Evolutionary conservation across 1,139 yeast species (phyloP).

Genomic region (Candida mesenterica): DNA sequence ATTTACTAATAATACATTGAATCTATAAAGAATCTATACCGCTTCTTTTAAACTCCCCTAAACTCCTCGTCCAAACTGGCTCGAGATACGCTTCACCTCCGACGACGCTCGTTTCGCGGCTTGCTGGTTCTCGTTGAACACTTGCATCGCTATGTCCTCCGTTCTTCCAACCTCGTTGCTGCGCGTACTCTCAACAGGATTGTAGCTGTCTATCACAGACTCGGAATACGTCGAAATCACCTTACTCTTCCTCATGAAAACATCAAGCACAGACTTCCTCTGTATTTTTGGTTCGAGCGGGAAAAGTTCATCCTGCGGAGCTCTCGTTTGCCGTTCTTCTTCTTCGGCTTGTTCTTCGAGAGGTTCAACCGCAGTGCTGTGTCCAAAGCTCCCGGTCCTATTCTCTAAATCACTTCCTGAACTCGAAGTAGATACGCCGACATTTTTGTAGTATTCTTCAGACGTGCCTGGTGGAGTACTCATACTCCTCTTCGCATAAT

Average conservation of each 20-base stretch:
- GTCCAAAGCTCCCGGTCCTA: constrained; percentile 9
- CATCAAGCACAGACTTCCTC: constrained; percentile 26
- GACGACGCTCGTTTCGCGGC: constrained; percentile 25
- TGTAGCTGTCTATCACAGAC: constrained; percentile 30
- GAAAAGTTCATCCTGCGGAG: too few relatives aligned
- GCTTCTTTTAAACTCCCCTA: too few relatives aligned
- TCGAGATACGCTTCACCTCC: constrained; percentile 20
- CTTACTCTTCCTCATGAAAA: constrained; percentile 28
- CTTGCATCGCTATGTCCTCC: constrained; percentile 52
- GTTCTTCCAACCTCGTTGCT: too few relatives aligned
- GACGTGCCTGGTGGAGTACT: constrained; percentile 1
- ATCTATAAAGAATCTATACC: background rate
- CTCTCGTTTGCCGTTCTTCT: too few relatives aligned
- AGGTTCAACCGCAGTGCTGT: constrained; percentile 9
- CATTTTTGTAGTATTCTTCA: constrained; percentile 4
- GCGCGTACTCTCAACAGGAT: too few relatives aligned
- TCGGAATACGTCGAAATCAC: constrained; percentile 27
- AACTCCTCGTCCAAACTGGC: constrained; percentile 3
- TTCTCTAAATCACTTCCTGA: constrained; percentile 17
- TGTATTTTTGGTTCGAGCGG: constrained; percentile 6
- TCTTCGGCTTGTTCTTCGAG: too few relatives aligned
- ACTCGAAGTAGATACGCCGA: constrained; percentile 8
- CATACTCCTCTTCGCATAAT: constrained; percentile 19
- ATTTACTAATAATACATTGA: background rate
- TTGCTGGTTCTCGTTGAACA: constrained; percentile 30